phyloP scores from a whole-genome alignment of 768 basidiomycete genomes.

The Agaricus blazei region DNA sequence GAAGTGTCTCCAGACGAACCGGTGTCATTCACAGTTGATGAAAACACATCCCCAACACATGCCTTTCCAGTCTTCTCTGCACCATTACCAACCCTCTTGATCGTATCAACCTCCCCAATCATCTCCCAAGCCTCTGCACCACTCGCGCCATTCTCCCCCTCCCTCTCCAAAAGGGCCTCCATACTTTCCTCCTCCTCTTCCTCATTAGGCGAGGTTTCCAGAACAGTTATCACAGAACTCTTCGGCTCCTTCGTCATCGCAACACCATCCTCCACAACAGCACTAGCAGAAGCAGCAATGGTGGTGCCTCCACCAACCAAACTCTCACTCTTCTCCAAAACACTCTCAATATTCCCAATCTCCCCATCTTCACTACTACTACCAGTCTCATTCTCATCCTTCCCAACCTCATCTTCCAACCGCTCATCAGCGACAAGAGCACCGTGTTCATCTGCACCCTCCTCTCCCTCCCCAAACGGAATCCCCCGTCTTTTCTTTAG shows the following conservation, averaged over 20 bases:
- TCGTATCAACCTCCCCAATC: constrained; percentile 2
- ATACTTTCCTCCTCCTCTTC: background rate
- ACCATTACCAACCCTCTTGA: constrained; percentile 4
- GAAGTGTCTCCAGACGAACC: background rate
- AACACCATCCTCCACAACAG: background rate
- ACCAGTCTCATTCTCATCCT: background rate
- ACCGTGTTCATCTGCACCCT: no score
- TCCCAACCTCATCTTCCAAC: background rate
- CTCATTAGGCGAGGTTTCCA: background rate
- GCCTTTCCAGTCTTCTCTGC: background rate
- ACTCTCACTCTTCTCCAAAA: constrained; percentile 2
- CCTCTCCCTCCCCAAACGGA: background rate
- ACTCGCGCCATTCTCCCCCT: constrained; percentile 4
- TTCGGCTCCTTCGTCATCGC: constrained; percentile 5
- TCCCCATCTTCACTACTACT: background rate
- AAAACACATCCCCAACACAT: constrained; percentile 7
- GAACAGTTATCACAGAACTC: constrained; percentile 7
- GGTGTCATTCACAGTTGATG: no score
- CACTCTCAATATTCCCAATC: constrained; percentile 1
- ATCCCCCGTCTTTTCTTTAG: background rate
- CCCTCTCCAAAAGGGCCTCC: constrained; percentile 1
- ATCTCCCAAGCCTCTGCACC: constrained; percentile 10
- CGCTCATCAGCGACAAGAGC: background rate
- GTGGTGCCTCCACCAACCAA: no score
- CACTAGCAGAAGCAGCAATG: no score